Evolutionary conservation across 495 filamentous ascomycete species (phyloP), one percentile per base, ranked within the genome.

Genomic region (Talaromyces stipitatus): DNA sequence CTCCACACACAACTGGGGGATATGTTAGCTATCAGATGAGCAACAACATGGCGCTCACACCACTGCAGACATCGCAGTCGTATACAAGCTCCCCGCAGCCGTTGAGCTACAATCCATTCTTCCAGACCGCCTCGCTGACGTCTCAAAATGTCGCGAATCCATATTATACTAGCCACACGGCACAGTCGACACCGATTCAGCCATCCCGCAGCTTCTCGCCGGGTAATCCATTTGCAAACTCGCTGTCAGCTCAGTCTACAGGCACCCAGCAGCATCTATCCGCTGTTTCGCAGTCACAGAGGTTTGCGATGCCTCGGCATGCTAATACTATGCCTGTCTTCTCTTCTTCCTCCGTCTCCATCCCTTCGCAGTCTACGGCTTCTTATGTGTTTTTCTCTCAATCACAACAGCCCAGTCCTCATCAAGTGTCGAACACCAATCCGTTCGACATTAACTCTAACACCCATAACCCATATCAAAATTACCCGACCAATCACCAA

Each of bases 1-100:
- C 92, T 65, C 90, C 90, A 0, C 83, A 95, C 69, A 85, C 86
- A 22, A 95, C 90, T 6, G 92, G 91, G 8, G 90, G 90, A 29
- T 78, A 87, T 61, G 79, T 82, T 18, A 75, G 72, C 33, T 76
- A 80, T 28, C 82, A 83, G 41, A 82, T 81, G 64, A 83, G 81
- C 2, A 84, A 83, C 16, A 83, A 81, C 11, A 72, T 83, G 18
- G 76, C 82, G n/a, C 73, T 82, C 32, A 70, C 79, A 14, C 75
- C 76, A 28, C 68, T 72, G 14, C 85, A 87, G 59, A 77, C 76
- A 56, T 55, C 54, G 16, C 77, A 52, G 10, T 62, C 59, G 51
- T 74, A 67, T 60, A 67, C 66, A 33, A 61, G 66, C 2, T 78
- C 75, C 2, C 72, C 72, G n/a, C 73, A 81, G 55, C 61, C 60